Conservation (phyloP, 768 basidiomycete genomes). For the Leucosporidium scottii region DNA sequence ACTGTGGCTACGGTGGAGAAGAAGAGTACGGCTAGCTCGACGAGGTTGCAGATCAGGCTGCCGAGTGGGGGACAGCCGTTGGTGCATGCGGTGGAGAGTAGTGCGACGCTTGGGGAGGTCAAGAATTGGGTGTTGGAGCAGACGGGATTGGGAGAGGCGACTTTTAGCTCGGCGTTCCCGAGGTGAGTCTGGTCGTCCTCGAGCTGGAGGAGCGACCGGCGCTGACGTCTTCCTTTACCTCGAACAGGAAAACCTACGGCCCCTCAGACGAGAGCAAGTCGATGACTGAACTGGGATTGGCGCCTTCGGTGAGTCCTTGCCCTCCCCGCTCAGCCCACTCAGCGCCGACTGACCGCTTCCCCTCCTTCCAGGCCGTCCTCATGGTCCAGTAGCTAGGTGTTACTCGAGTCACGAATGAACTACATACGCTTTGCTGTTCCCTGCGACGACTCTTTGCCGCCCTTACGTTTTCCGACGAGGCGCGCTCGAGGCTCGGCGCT, state of each 20-base stretch:
- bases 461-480: too few species aligned
- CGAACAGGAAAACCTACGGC: not conserved
- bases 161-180: conserved; percentile 21
- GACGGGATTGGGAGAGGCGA: conserved; percentile 5
- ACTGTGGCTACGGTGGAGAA: conserved; percentile 44
- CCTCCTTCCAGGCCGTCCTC: too few species aligned
- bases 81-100: conserved; percentile 47
- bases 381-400: too few species aligned
- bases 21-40: conserved; percentile 75
- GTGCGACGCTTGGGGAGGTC: conserved; percentile 32
- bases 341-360: too few species aligned
- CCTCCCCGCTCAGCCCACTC: too few species aligned
- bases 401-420: too few species aligned
- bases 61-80: conserved; percentile 72
- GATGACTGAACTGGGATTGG: conserved; percentile 68
- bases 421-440: too few species aligned
- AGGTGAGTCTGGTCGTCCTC: conserved; percentile 9
- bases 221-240: not conserved
- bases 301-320: conserved; percentile 38
- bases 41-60: conserved; percentile 81
- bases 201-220: not conserved
- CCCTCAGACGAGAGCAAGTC: conserved; percentile 47
- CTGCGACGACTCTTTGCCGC: too few species aligned
- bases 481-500: too few species aligned
- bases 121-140: conserved; percentile 20